Evolutionary conservation across 805 yeast genomes (phyloP), one percentile per base, ranked within the genome.

Genomic region (Cyberlindnera maritima): DNA sequence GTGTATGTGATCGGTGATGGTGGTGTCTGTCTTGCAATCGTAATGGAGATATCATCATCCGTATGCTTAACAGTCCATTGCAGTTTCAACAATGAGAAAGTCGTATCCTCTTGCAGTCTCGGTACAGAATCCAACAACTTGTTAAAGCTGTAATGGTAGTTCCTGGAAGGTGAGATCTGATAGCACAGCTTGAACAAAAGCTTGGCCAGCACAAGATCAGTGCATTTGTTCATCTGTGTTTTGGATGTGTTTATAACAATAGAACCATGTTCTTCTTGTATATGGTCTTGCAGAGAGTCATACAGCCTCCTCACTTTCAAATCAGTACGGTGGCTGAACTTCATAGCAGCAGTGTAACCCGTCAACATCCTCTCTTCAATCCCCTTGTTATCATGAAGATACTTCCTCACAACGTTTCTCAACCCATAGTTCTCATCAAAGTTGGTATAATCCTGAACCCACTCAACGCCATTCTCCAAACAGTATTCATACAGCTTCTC

Each of bases 361-460:
- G 23, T 43, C 38, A 33, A 11, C 12, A 33, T 52, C 44, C 26
- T 61, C 39, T 34, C 41, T 37, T 17, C 50, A 4, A 29, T 59
- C 5, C 47, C 41, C 13, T 52, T 20, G 36, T 51, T 35, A 4
- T 58, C 50, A 29, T 47, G 48, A 26, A 62, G 39, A 26, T 54
- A 52, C 35, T 65, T 63, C 33, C 94, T 68, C 3, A 80, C 66
- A 15, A 72, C 64, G 55, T 87, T 87, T 41, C 96, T 68, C 32
- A 66, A 55, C 0, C 92, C 85, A 35, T 48, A 44, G 38, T 82
- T 68, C 10, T 58, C 55, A 2, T 72, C 65, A 2, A 58, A 56
- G 53, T 88, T 88, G 0, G 92, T 80, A 2, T 65, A 58, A 56
- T 88, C 96, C 56, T 86, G 91, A 58, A 82, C 80, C 92, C 94